Evolutionary conservation across 176 grass and related monocot species (phyloP).

Genomic region (Musa itinerans): DNA sequence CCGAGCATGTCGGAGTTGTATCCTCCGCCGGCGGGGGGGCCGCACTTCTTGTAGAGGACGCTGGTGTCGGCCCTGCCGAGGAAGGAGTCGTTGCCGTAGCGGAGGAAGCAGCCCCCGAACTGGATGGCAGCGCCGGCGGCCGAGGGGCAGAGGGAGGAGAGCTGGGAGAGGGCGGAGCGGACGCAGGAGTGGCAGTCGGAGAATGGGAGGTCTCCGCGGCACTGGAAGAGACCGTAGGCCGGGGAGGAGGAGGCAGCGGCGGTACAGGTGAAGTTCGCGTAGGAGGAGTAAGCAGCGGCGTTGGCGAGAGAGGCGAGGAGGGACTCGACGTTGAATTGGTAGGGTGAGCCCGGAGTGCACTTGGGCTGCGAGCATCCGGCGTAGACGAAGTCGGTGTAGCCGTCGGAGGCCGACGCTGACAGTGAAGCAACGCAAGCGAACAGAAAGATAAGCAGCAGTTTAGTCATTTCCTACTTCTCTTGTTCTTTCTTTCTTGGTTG

Average conservation of each 20-base stretch:
- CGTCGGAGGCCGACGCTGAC: slow-evolving; percentile 14
- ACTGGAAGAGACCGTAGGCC: slow-evolving; percentile 57
- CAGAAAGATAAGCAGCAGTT: slow-evolving; percentile 1
- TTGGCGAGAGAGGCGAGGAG: slow-evolving; percentile 59
- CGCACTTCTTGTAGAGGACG: slow-evolving; percentile 75
- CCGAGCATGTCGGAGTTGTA: slow-evolving; percentile 24
- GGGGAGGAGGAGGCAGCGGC: slow-evolving; percentile 1
- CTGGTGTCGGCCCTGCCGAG: slow-evolving; percentile 59
- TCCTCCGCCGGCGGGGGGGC: slow-evolving; percentile 25
- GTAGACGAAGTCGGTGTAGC: slow-evolving; percentile 68
- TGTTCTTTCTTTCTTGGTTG: too few relatives aligned
- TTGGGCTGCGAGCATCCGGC: slow-evolving; percentile 67
- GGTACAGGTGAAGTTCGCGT: slow-evolving; percentile 23
- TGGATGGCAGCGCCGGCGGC: slow-evolving; percentile 57
- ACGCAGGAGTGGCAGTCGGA: slow-evolving; percentile 51
- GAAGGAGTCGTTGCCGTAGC: slow-evolving; percentile 72
- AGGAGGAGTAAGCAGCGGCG: slow-evolving; percentile 1
- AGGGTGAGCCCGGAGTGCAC: slow-evolving; percentile 35
- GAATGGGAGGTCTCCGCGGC: slow-evolving; percentile 63
- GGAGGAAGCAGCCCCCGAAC: slow-evolving; percentile 68
- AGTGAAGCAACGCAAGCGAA: slow-evolving; percentile 17
- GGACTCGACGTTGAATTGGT: slow-evolving; percentile 51
- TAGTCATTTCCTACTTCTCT: too few relatives aligned
- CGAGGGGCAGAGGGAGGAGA: slow-evolving; percentile 55
- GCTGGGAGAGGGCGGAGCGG: slow-evolving; percentile 47